Evolutionary conservation across 1,139 yeast genomes (phyloP).

Genomic region (Candida buenavistaensis): DNA sequence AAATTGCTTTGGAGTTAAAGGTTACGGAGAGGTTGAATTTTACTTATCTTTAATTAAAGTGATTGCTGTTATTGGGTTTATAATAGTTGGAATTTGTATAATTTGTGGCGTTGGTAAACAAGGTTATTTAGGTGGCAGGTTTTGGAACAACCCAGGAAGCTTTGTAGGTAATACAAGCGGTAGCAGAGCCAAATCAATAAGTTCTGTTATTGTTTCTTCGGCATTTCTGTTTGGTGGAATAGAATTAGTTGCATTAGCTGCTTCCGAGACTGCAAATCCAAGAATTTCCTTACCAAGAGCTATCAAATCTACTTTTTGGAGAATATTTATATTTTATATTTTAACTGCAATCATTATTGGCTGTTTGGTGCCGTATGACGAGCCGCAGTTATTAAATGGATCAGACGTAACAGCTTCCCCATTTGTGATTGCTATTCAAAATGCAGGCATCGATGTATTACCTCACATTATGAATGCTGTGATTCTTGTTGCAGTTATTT

Average conservation of each 20-base stretch:
- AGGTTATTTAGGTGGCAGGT: conserved; percentile 41
- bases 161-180: conserved; percentile 71
- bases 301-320: conserved; percentile 72
- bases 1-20: conserved; percentile 45
- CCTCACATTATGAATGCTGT: conserved; percentile 59
- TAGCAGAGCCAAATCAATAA: conserved; percentile 29
- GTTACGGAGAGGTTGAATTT: conserved; percentile 49
- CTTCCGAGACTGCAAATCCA: conserved; percentile 81
- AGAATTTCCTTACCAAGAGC: conserved; percentile 68
- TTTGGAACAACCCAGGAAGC: conserved; percentile 48
- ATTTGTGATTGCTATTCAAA: conserved; percentile 41
- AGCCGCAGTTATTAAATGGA: conserved; percentile 36
- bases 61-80: conserved; percentile 43
- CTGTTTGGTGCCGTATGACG: conserved; percentile 43
- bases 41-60: conserved; percentile 42
- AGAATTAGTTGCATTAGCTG: conserved; percentile 72
- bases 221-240: conserved; percentile 75
- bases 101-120: conserved; percentile 45
- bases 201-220: conserved; percentile 80
- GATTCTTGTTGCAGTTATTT: conserved; percentile 48
- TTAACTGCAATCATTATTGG: conserved; percentile 49
- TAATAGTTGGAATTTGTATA: conserved; percentile 39
- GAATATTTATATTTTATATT: conserved; percentile 61
- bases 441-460: conserved; percentile 38
- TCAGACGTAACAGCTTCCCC: conserved; percentile 37